Conservation (phyloP, 2,329 filamentous ascomycete genomes). For the Beauveria brongniartii region DNA sequence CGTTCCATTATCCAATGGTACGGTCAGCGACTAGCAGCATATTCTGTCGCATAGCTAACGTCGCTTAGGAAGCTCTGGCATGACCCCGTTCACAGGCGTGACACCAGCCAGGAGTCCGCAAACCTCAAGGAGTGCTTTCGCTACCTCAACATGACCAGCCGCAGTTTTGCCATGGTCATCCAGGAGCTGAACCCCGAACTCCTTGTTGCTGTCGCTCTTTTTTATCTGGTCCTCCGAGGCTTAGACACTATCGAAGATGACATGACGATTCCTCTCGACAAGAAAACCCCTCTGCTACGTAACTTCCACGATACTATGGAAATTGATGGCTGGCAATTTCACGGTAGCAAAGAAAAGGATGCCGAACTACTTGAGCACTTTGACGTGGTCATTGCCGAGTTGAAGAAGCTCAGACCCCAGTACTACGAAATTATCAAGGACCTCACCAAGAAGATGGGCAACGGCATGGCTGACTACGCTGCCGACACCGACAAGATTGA, state of each 20-base stretch:
- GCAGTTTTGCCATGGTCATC: conserved; percentile 89
- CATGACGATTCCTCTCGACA: conserved; percentile 76
- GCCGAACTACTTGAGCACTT: conserved; percentile 88
- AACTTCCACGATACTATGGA: conserved; percentile 74
- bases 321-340: conserved; percentile 83
- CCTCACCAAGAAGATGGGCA: conserved; percentile 90
- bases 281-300: conserved; percentile 80
- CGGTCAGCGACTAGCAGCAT: conserved; percentile 22
- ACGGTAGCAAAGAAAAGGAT: conserved; percentile 89
- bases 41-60: conserved; percentile 15
- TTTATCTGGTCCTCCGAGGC: conserved; percentile 87
- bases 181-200: conserved; percentile 93
- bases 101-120: conserved; percentile 64
- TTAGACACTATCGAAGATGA: conserved; percentile 99
- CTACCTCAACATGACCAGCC: conserved; percentile 78
- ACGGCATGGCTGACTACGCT: conserved; percentile 96
- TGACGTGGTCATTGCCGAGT: conserved; percentile 75
- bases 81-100: conserved; percentile 80
- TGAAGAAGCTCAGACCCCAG: conserved; percentile 75
- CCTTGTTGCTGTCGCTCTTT: conserved; percentile 77
- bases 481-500: conserved; percentile 73
- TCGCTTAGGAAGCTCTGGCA: conserved; percentile 83
- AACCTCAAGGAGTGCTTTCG: conserved; percentile 78
- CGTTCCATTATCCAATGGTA: conserved; percentile 86
- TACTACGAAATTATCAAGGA: conserved; percentile 87